Evolutionary conservation across 495 filamentous ascomycete species (phyloP).

Genomic region (Penicillium riverlandense): DNA sequence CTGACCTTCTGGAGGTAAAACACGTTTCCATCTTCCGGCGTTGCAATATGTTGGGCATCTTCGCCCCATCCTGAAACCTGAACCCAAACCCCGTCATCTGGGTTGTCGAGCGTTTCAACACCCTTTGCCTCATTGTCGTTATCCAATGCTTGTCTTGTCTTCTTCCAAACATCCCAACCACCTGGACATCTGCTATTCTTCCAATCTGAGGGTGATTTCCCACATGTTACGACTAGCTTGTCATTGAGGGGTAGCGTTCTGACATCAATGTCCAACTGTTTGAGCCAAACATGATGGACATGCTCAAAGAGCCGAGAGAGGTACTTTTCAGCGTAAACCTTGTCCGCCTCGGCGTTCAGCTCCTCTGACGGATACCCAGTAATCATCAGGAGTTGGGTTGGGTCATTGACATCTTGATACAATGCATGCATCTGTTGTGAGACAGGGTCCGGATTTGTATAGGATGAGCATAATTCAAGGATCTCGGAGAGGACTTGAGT

Average conservation of each 20-base stretch:
- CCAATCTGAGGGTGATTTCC: neutral
- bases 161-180: conserved; percentile 4
- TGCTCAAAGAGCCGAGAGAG: conserved; percentile 3
- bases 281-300: conserved; percentile 3
- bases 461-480: conserved; percentile 2
- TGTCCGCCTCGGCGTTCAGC: conserved; percentile 6
- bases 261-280: conserved; percentile 6
- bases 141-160: neutral
- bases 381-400: conserved; percentile 4
- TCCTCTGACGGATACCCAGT: conserved; percentile 9
- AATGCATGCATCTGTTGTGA: conserved; percentile 4
- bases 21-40: neutral
- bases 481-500: neutral
- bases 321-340: conserved; percentile 3
- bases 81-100: neutral
- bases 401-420: conserved; percentile 5
- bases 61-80: neutral
- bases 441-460: conserved; percentile 2
- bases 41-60: neutral
- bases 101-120: neutral
- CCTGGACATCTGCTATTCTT: neutral
- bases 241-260: neutral
- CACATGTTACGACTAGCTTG: neutral
- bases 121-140: neutral
- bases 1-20: neutral